Evolutionary conservation across 1,139 yeast genomes (phyloP).

Genomic region (Ogataea hybrid): DNA sequence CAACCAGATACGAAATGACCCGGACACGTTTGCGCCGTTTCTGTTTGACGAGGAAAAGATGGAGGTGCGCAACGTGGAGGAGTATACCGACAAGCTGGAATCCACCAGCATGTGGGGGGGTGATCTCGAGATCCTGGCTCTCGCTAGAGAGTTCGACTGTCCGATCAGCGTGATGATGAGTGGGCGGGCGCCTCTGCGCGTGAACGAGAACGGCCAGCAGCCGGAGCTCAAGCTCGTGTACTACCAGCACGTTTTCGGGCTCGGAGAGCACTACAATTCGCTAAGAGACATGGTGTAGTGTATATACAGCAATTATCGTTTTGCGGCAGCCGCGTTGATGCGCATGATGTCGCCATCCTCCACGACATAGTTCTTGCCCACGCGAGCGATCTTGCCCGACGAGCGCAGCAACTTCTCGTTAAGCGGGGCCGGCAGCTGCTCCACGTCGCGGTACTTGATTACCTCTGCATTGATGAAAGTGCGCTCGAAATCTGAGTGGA

Average conservation of each 20-base stretch:
- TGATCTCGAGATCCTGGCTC: slow-evolving; percentile 84
- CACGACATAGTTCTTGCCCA: slow-evolving; percentile 70
- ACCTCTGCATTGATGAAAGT: slow-evolving; percentile 77
- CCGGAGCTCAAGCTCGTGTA: slow-evolving; percentile 70
- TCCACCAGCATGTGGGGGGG: slow-evolving; percentile 94
- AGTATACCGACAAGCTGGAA: slow-evolving; percentile 67
- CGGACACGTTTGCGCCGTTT: slow-evolving; percentile 76
- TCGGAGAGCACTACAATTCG: slow-evolving; percentile 96
- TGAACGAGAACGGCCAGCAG: slow-evolving; percentile 51
- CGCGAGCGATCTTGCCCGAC: slow-evolving; percentile 51
- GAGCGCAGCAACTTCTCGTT: slow-evolving; percentile 44
- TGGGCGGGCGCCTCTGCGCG: slow-evolving; percentile 60
- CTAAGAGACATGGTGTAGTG: slow-evolving; percentile 43
- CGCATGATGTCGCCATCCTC: slow-evolving; percentile 77
- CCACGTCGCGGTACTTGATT: slow-evolving; percentile 53
- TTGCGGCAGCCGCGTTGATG: slow-evolving; percentile 48
- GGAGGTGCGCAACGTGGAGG: slow-evolving; percentile 58
- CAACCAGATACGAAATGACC: slow-evolving; percentile 56
- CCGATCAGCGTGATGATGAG: slow-evolving; percentile 76
- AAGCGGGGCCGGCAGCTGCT: slow-evolving; percentile 37
- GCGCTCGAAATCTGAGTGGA: slow-evolving; percentile 83
- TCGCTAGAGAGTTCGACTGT: slow-evolving; percentile 63
- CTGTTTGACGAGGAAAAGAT: slow-evolving; percentile 74
- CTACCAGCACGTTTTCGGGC: slow-evolving; percentile 80
- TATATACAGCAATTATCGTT: slow-evolving; percentile 15